A percentile compares a stretch with the other conserved stretches of the same genome.
These are phyloP conservation scores for Lipomyces oligophaga DNA, from an alignment of 805 yeast genomes.

Conservation along the genomic window DNA sequence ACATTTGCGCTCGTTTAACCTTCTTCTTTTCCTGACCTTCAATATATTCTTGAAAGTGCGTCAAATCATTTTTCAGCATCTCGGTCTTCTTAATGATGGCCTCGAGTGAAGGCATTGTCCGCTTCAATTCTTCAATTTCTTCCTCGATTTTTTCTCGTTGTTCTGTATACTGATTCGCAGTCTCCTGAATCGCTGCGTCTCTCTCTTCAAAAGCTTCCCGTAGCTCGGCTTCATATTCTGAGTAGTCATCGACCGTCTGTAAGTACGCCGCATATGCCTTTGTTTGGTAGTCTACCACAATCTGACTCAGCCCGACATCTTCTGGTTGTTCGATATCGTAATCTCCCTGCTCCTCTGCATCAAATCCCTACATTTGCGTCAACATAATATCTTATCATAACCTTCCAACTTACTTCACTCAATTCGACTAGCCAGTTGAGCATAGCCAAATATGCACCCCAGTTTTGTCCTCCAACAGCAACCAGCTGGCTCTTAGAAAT, in stretches of 20 bases:
- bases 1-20: conserved; percentile 56
- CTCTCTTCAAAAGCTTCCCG: conserved; percentile 52
- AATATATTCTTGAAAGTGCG: conserved; percentile 68
- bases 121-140: conserved; percentile 43
- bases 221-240: conserved; percentile 53
- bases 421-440: conserved; percentile 74
- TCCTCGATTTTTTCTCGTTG: conserved; percentile 43
- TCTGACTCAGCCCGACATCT: conserved; percentile 45
- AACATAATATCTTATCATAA: neutral
- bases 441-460: conserved; percentile 82
- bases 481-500: conserved; percentile 80
- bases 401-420: conserved; percentile 31
- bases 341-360: conserved; percentile 40
- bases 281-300: conserved; percentile 58
- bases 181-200: conserved; percentile 48
- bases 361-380: conserved; percentile 39
- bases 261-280: conserved; percentile 67
- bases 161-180: conserved; percentile 42
- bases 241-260: conserved; percentile 59
- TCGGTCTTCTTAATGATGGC: conserved; percentile 54
- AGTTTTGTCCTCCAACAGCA: conserved; percentile 81
- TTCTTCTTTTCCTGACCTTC: conserved; percentile 60
- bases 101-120: conserved; percentile 47
- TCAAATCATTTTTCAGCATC: conserved; percentile 66
- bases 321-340: conserved; percentile 40